Evolutionary conservation across 805 yeast species (phyloP), one percentile per base, ranked within the genome.

Genomic region (Candida saitoana): DNA sequence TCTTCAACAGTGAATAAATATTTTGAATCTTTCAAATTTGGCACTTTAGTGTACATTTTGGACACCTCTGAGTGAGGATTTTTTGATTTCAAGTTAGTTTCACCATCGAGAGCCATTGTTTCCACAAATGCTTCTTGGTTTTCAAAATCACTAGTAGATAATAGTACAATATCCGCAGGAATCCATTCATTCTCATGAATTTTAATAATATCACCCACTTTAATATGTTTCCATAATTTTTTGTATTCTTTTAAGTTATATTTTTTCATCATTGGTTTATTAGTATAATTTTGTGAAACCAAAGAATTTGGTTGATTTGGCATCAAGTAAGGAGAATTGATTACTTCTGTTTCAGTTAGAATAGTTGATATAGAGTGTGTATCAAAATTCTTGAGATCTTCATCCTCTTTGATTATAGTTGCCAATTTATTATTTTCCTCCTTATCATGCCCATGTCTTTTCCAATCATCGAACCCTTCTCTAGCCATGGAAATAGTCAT

Each of bases 81-180:
- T 51, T 79, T 81, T 5, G 86, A 73, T 60, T 93, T 93, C 46
- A 93, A 69, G 57, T 89, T 91, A 0, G 98, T 93, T 62, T 93
- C 99, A 39, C 99, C 99, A 63, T 93, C 99, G 38, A 93, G 71
- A 1, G 96, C 99, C 91, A 91, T 89, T 1, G 99, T 93, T 60
- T 93, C 99, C 15, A 90, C 80, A 49, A 79, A 87, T 1, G 87
- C 77, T 41, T 74, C 77, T 29, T 76, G 74, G 43, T 81, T 77
- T 31, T 84, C 89, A 47, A 42, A 45, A 36, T 74, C 76, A 30
- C 80, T 78, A 2, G 88, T 79, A 1, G 90, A 76, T 33, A 93
- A 56, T 2, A 93, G 52, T 2, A 93, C 58, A 2, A 93, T 56
- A 65, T 93, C 99, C 0, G 97, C 96, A 0, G 99, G 99, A 4